A percentile compares a stretch with the other conserved stretches of the same genome.
These are phyloP conservation scores for Psilocybe azurescens DNA, from an alignment of 768 basidiomycete genomes.

Conservation along the genomic window DNA sequence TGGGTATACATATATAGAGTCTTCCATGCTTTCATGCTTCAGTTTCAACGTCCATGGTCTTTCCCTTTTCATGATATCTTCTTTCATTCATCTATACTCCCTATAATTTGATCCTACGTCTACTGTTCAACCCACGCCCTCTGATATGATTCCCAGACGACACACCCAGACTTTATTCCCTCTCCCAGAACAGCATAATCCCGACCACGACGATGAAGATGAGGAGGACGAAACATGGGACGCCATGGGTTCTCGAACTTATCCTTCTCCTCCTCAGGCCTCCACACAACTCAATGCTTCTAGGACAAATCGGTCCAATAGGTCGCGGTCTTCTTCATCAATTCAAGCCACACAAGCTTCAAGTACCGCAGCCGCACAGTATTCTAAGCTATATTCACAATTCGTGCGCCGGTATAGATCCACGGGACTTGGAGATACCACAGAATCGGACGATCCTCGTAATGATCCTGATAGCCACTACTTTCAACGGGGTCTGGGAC, in stretches of 20 bases:
- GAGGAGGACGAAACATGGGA: constrained; percentile 49
- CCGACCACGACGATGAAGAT: constrained; percentile 52
- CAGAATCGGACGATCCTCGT: constrained; percentile 66
- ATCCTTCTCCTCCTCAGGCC: constrained; percentile 37
- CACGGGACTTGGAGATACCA: constrained; percentile 45
- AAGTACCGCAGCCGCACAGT: constrained; percentile 33
- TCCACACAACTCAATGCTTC: constrained; percentile 32
- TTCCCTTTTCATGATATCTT: constrained; percentile 2
- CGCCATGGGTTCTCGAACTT: constrained; percentile 36
- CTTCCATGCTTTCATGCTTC: background rate
- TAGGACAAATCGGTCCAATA: constrained; percentile 31
- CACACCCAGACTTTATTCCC: constrained; percentile 75
- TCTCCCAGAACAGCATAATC: constrained; percentile 57
- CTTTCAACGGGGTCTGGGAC: constrained; percentile 72
- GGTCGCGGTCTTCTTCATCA: constrained; percentile 32
- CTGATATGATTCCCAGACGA: constrained; percentile 34
- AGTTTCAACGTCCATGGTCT: background rate
- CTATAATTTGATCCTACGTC: constrained; percentile 1
- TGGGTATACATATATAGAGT: background rate
- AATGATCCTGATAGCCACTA: constrained; percentile 87
- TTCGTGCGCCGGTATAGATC: constrained; percentile 80
- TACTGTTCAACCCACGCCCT: constrained; percentile 16
- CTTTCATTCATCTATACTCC: constrained; percentile 1
- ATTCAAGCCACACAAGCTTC: constrained; percentile 24
- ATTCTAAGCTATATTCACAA: constrained; percentile 75